Percentiles rank a stretch among this genome's conserved stretches.
Conservation (phyloP, 306 rosid genomes). For the Cajanus cajan region DNA sequence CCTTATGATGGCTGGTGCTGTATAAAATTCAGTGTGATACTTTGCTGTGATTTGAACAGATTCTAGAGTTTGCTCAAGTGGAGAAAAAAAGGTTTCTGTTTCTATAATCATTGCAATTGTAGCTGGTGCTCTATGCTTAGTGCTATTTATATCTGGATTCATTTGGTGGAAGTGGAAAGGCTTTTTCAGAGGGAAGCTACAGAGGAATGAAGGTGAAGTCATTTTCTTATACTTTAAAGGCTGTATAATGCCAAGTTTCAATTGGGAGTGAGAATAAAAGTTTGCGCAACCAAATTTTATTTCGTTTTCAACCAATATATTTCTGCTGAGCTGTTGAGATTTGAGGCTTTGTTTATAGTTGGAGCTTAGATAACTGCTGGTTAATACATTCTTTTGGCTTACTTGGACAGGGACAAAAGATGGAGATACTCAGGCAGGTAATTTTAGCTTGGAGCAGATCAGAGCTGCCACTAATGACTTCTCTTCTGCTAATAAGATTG, state of each 20-base stretch:
- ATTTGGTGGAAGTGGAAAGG: constrained; percentile 5
- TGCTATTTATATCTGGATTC: neutral
- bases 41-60: neutral
- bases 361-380: neutral
- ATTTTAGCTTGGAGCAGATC: neutral
- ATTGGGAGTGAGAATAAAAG: neutral
- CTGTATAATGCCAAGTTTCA: neutral
- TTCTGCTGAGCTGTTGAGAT: neutral
- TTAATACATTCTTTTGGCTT: neutral
- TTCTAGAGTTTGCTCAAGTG: constrained; percentile 17
- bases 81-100: constrained; percentile 35
- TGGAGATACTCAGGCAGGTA: neutral
- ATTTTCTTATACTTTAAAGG: constrained; percentile 1
- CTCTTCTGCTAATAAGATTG: neutral
- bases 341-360: constrained; percentile 12
- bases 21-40: neutral
- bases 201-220: neutral
- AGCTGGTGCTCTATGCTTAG: neutral
- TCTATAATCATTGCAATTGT: neutral
- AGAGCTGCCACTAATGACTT: neutral
- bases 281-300: neutral
- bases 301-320: neutral
- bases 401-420: constrained; percentile 6
- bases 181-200: neutral
- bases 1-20: constrained; percentile 3